These are phyloP conservation scores for Geotrichum reessii DNA, from an alignment of 1,139 yeast genomes.

Conservation along the genomic window DNA sequence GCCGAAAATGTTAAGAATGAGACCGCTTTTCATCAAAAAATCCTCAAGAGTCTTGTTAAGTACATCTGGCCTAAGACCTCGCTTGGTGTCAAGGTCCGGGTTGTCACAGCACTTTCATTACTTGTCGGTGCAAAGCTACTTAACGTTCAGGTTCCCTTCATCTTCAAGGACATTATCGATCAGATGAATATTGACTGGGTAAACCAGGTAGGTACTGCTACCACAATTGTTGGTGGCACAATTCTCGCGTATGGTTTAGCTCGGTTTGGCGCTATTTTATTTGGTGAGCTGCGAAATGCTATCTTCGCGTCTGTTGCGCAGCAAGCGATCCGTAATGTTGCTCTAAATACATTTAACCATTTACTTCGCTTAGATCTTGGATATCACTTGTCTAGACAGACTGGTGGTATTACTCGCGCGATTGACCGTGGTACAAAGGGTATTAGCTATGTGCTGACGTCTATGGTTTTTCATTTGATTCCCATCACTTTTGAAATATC, in stretches of 20 bases:
- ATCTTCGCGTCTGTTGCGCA: constrained; percentile 95
- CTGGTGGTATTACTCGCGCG: constrained; percentile 94
- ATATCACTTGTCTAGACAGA: constrained; percentile 85
- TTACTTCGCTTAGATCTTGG: constrained; percentile 78
- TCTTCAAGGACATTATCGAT: constrained; percentile 83
- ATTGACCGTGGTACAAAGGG: constrained; percentile 98
- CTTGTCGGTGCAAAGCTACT: constrained; percentile 74
- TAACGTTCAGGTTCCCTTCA: constrained; percentile 94
- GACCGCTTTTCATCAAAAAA: constrained; percentile 25
- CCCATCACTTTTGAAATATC: constrained; percentile 90
- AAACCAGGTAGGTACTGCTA: constrained; percentile 51
- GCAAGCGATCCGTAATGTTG: constrained; percentile 85
- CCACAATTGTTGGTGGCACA: constrained; percentile 57
- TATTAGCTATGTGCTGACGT: constrained; percentile 83
- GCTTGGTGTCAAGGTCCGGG: constrained; percentile 65
- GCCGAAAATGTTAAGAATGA: constrained; percentile 9
- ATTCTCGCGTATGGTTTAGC: constrained; percentile 90
- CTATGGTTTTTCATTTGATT: constrained; percentile 93
- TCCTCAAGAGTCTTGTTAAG: constrained; percentile 43
- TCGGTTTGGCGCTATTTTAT: constrained; percentile 85
- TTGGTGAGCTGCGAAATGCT: constrained; percentile 93
- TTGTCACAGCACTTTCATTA: constrained; percentile 63
- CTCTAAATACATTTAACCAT: constrained; percentile 80
- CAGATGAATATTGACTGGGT: constrained; percentile 90
- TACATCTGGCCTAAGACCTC: constrained; percentile 89